These are phyloP conservation scores for Echria macrotheca DNA, from an alignment of 495 filamentous ascomycete species.

Conservation along the genomic window DNA sequence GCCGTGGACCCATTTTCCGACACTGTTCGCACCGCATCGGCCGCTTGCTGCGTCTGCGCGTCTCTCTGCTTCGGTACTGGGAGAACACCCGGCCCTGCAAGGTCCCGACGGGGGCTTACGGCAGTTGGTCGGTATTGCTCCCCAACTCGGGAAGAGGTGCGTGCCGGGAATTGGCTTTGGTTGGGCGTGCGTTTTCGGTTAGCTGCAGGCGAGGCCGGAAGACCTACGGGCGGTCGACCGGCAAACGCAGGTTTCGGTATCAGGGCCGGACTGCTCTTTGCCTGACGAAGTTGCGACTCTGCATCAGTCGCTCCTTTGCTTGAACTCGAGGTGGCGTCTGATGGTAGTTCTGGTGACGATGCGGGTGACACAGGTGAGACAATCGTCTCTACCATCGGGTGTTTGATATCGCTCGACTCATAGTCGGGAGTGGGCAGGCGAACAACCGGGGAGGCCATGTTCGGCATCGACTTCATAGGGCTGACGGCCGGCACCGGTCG, in stretches of 20 bases:
- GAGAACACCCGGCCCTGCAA: constrained; percentile 1
- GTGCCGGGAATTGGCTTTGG: constrained; percentile 9
- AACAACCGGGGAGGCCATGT: constrained; percentile 7
- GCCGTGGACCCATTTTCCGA: constrained; percentile 19
- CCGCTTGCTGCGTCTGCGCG: not conserved
- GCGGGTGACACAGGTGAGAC: constrained; percentile 28
- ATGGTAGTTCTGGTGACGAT: constrained; percentile 22
- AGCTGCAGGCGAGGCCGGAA: constrained; percentile 17
- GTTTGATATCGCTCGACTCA: constrained; percentile 19
- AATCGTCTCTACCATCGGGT: constrained; percentile 9
- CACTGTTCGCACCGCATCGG: constrained; percentile 7
- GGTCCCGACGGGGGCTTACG: constrained; percentile 11
- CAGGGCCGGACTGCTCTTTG: constrained; percentile 12
- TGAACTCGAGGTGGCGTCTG: constrained; percentile 1
- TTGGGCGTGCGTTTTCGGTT: constrained; percentile 11
- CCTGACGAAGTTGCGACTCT: constrained; percentile 12
- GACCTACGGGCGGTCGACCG: constrained; percentile 14
- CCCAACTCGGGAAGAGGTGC: constrained; percentile 4
- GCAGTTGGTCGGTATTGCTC: not conserved
- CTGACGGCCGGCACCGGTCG: constrained; percentile 4
- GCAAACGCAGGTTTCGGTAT: constrained; percentile 8
- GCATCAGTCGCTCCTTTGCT: constrained; percentile 9
- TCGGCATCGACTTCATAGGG: constrained; percentile 14
- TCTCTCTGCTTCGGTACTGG: constrained; percentile 9
- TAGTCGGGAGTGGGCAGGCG: constrained; percentile 25